These are phyloP conservation scores for Neonectria hederae DNA, from an alignment of 2,329 filamentous ascomycete species.

Conservation along the genomic window DNA sequence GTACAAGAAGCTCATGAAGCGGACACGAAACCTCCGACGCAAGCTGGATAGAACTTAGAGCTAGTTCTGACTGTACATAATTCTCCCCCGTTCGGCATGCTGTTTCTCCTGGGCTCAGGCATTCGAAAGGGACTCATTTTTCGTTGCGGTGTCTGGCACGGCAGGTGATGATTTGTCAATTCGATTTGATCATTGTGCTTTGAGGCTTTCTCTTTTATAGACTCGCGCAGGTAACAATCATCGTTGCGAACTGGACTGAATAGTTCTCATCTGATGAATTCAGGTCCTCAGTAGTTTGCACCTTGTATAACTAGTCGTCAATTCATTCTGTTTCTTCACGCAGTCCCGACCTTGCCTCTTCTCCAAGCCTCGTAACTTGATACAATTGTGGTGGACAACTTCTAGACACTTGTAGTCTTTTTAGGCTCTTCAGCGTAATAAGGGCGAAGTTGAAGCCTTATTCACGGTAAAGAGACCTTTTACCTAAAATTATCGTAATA, in stretches of 20 bases:
- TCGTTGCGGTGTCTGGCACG: slow-evolving; percentile 46
- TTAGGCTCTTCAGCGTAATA: neutral
- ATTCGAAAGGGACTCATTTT: slow-evolving; percentile 38
- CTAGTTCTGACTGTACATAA: slow-evolving; percentile 40
- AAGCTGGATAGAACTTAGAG: slow-evolving; percentile 76
- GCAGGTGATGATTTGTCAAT: slow-evolving; percentile 40
- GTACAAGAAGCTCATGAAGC: slow-evolving; percentile 99
- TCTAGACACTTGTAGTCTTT: neutral
- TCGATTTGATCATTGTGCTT: slow-evolving; percentile 43
- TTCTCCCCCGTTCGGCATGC: slow-evolving; percentile 29
- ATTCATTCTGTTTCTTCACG: slow-evolving; percentile 28
- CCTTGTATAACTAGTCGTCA: slow-evolving; percentile 42
- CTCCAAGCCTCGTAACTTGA: neutral
- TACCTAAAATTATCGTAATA: neutral
- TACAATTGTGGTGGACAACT: neutral
- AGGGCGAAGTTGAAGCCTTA: too few species aligned
- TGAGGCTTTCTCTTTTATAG: slow-evolving; percentile 45
- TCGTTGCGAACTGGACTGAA: slow-evolving; percentile 40
- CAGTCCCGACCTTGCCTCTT: neutral
- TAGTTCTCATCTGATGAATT: slow-evolving; percentile 30
- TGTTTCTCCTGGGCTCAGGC: slow-evolving; percentile 37
- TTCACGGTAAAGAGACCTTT: too few species aligned
- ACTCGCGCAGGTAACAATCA: slow-evolving; percentile 48
- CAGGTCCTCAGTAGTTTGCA: slow-evolving; percentile 25
- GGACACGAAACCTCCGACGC: slow-evolving; percentile 86